Conservation (phyloP, 805 yeast species). For the Wickerhamomyces bisporus region DNA sequence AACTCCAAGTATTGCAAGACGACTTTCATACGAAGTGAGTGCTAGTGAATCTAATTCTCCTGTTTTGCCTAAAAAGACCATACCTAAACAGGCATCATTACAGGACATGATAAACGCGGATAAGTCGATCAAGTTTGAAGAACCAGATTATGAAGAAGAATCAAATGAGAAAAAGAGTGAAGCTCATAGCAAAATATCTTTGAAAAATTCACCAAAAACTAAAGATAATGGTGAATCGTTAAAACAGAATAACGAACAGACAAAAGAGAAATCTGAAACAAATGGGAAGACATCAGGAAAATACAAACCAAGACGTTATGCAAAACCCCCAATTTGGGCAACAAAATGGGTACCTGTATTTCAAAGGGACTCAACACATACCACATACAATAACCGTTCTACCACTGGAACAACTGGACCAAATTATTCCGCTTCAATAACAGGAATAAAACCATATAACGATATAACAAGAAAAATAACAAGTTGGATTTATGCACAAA, state of each 20-base stretch:
- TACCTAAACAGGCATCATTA: slow-evolving; percentile 13
- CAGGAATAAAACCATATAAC: slow-evolving; percentile 74
- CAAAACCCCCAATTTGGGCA: slow-evolving; percentile 79
- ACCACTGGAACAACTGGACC: slow-evolving; percentile 32
- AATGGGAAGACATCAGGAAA: slow-evolving; percentile 2
- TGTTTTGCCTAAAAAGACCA: slow-evolving; percentile 16
- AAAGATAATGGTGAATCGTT: slow-evolving; percentile 6
- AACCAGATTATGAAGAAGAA: slow-evolving; percentile 7
- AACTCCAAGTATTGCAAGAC: slow-evolving; percentile 31
- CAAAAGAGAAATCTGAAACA: slow-evolving; percentile 25
- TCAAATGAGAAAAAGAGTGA: no score
- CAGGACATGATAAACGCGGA: slow-evolving; percentile 15
- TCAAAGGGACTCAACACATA: slow-evolving; percentile 28
- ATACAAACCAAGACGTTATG: slow-evolving; percentile 56
- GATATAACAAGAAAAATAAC: slow-evolving; percentile 77
- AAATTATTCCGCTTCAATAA: slow-evolving; percentile 35
- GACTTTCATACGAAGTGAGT: slow-evolving; percentile 20
- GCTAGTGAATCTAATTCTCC: slow-evolving; percentile 23
- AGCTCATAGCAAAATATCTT: no score
- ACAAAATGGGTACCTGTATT: slow-evolving; percentile 56
- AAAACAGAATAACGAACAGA: slow-evolving; percentile 10
- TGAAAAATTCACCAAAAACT: slow-evolving; percentile 2
- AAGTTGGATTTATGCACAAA: slow-evolving; percentile 84
- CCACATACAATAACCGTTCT: slow-evolving; percentile 28
- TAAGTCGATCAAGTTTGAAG: slow-evolving; percentile 11